A percentile compares a stretch with the other conserved stretches of the same genome.
These are phyloP conservation scores for Apiotrichum montevideense DNA, from an alignment of 1,284 basidiomycete genomes.

Conservation along the genomic window DNA sequence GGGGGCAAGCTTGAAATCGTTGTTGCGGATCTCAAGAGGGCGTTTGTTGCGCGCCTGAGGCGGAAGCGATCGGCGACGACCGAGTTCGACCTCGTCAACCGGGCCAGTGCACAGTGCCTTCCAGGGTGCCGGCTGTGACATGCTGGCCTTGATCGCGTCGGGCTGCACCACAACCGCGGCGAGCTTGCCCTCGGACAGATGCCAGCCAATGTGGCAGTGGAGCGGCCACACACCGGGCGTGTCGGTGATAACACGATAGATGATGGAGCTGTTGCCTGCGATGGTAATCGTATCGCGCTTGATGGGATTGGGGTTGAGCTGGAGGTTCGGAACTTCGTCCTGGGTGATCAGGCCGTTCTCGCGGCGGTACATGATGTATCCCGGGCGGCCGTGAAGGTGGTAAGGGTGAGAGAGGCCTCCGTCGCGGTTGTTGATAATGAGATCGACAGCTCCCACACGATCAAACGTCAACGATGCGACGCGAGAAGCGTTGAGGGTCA, in stretches of 20 bases:
- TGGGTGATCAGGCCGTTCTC: slow-evolving; percentile 32
- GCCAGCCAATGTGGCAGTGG: slow-evolving; percentile 29
- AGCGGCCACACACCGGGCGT: slow-evolving; percentile 25
- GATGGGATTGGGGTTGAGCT: slow-evolving; percentile 33
- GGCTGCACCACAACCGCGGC: slow-evolving; percentile 3
- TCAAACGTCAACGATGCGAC: slow-evolving; percentile 23
- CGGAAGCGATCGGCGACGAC: neutral
- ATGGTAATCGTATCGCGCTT: slow-evolving; percentile 43
- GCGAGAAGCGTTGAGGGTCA: neutral
- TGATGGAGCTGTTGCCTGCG: slow-evolving; percentile 11
- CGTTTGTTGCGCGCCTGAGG: neutral
- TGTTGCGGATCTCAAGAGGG: neutral
- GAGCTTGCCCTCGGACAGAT: slow-evolving; percentile 20
- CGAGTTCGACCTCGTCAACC: neutral
- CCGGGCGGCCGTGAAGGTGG: slow-evolving; percentile 31
- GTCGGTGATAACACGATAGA: slow-evolving; percentile 24
- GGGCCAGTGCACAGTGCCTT: slow-evolving; percentile 1
- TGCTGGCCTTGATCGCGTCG: neutral
- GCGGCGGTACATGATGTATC: slow-evolving; percentile 32
- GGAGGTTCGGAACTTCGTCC: neutral
- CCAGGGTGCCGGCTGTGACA: neutral
- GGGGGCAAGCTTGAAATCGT: neutral
- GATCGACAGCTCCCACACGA: slow-evolving; percentile 20
- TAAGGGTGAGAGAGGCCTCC: slow-evolving; percentile 38
- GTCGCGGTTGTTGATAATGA: slow-evolving; percentile 36